Evolutionary conservation across 2,329 filamentous ascomycete species (phyloP).

Genomic region (Alternaria ethzedia): DNA sequence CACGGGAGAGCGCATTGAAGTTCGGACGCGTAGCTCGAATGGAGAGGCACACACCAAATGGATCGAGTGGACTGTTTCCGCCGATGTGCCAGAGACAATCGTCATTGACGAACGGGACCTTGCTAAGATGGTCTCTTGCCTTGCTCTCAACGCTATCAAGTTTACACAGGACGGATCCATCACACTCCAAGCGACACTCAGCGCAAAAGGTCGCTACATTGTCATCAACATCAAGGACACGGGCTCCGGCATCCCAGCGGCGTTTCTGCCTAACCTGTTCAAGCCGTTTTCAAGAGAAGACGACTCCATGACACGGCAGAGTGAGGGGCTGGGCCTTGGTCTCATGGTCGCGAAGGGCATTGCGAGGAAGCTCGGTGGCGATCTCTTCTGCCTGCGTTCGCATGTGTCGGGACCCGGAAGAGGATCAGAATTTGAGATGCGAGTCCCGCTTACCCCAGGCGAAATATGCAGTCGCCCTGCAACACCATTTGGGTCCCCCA

Average conservation of each 20-base stretch:
- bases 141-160: constrained; percentile 72
- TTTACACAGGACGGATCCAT: constrained; percentile 72
- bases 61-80: constrained; percentile 59
- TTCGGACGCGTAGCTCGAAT: constrained; percentile 52
- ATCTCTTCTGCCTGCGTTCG: constrained; percentile 68
- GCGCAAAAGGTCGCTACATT: constrained; percentile 59
- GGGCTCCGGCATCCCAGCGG: constrained; percentile 70
- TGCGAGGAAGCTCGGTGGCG: constrained; percentile 71
- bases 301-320: constrained; percentile 69
- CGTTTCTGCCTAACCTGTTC: constrained; percentile 71
- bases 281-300: constrained; percentile 74
- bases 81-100: constrained; percentile 60
- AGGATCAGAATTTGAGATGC: constrained; percentile 73
- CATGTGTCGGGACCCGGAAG: constrained; percentile 65
- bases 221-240: constrained; percentile 70
- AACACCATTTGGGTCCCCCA: constrained; percentile 57
- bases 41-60: constrained; percentile 54
- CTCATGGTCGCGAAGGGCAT: constrained; percentile 75
- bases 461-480: constrained; percentile 58
- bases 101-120: constrained; percentile 68
- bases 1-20: constrained; percentile 58
- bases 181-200: constrained; percentile 61
- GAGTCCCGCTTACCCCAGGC: constrained; percentile 64
- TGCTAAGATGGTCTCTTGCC: constrained; percentile 67
- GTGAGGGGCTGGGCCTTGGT: constrained; percentile 72